A percentile compares a stretch with the other conserved stretches of the same genome.
Conservation (phyloP, 176 grass and related monocot species). For the Juncus effusus region DNA sequence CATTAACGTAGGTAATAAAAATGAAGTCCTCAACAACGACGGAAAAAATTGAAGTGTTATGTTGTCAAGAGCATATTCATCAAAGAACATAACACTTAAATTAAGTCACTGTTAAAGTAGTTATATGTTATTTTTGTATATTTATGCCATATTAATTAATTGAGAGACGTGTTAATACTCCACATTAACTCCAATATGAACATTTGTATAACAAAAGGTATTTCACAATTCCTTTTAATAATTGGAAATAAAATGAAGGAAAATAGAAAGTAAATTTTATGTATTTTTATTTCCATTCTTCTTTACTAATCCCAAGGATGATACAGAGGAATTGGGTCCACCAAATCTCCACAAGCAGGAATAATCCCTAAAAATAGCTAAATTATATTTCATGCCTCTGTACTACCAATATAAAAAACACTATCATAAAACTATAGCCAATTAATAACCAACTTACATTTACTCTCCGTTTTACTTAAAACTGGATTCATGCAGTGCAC, state of each 20-base stretch:
- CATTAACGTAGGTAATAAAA: no score
- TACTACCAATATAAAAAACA: slow-evolving; percentile 15
- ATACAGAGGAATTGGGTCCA: slow-evolving; percentile 34
- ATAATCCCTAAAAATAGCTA: slow-evolving; percentile 3
- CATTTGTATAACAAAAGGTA: not conserved
- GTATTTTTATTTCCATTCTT: slow-evolving; percentile 4
- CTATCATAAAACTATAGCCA: slow-evolving; percentile 1
- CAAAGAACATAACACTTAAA: no score
- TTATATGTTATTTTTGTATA: no score
- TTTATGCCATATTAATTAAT: no score
- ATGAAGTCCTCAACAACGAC: no score
- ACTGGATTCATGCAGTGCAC: not conserved
- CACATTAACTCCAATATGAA: slow-evolving; percentile 15
- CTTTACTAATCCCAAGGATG: slow-evolving; percentile 47
- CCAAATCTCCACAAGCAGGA: slow-evolving; percentile 19
- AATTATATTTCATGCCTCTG: slow-evolving; percentile 20
- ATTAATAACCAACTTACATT: not conserved
- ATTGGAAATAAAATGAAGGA: no score
- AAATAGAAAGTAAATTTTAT: not conserved
- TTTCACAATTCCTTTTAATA: no score
- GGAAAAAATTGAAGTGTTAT: no score
- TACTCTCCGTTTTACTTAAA: slow-evolving; percentile 13
- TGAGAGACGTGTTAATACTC: no score
- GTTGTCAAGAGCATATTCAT: no score
- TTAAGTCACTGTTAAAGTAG: no score